Evolutionary conservation across 257 asterid genomes (phyloP), one percentile per base, ranked within the genome.

Genomic region (Solanum pennellii): DNA sequence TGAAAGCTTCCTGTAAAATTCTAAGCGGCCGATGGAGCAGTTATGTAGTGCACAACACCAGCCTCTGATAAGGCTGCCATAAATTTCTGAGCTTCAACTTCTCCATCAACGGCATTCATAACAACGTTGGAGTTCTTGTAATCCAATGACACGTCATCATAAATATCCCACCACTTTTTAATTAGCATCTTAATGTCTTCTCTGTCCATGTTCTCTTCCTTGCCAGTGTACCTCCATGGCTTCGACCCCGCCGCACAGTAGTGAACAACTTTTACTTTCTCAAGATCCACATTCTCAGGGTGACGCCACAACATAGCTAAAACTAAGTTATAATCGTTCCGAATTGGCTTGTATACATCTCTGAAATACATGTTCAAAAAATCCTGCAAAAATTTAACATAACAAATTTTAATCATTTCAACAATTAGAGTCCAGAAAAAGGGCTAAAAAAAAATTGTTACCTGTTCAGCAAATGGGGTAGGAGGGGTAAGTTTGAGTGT

Each of bases 21-120:
- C 82, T 86, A 86, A 15, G 88, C 88, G 6, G 88, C 88, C 8
- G 88, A 86, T 69, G 88, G 88, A 16, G 88, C 84, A 39, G 88
- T 14, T 35, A 86, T 47, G 69, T 49, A 86, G 69, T 21, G 29
- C 41, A 73, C 59, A 72, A n/a, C 56, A 18, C 52, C 88, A 7
- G 33, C 25, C 47, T 72, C 41, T 18, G 83, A n/a, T 31, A 73
- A 31, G 18, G 74, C 65, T 56, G 45, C 68, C 68, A 12, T 35
- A 18, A 65, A 29, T 15, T 85, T 85, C 5, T 41, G 27, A 13
- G 52, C 82, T 25, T 27, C 87, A 84, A 29, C 87, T 73, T 84
- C 80, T 0, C 11, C 87, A 69, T 33, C 39, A 23, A 16, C 29
- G 7, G 35, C 31, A 31, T 42, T 6, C 20, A 52, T 49, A 15